phyloP scores from a whole-genome alignment of 2,329 filamentous ascomycete species.

The Graphium sp. region DNA sequence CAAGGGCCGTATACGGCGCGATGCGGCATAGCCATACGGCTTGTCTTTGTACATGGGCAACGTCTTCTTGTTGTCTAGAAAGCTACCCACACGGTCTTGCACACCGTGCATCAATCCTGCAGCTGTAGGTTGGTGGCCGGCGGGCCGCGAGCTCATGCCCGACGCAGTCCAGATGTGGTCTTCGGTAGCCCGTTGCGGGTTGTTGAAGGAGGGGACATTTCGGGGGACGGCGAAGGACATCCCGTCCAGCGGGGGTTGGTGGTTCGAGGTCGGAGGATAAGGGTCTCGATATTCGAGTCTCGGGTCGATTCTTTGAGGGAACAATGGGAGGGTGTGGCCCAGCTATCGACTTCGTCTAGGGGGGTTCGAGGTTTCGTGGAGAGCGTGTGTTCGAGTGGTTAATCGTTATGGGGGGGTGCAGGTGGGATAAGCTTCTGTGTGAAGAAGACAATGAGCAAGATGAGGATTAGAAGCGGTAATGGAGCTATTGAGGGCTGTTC shows the following conservation, averaged over 20 bases:
- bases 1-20: constrained; percentile 38
- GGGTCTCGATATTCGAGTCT: constrained; percentile 19
- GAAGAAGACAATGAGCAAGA: too few species aligned
- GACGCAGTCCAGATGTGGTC: constrained; percentile 47
- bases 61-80: constrained; percentile 39
- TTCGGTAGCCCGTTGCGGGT: constrained; percentile 47
- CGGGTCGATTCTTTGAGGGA: constrained; percentile 12
- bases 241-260: constrained; percentile 23
- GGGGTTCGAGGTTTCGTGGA: too few species aligned
- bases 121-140: too few species aligned
- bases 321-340: too few species aligned
- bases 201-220: constrained; percentile 52
- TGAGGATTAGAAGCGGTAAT: too few species aligned
- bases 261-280: constrained; percentile 18
- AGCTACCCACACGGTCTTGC: constrained; percentile 42
- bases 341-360: too few species aligned
- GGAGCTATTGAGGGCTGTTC: too few species aligned
- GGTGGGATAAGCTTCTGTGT: too few species aligned
- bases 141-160: constrained; percentile 22
- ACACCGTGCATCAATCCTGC: constrained; percentile 32
- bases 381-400: too few species aligned
- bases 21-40: constrained; percentile 56
- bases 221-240: constrained; percentile 54
- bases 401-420: too few species aligned
- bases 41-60: constrained; percentile 99